These are phyloP conservation scores for Ochetophila trinervis DNA, from an alignment of 306 rosid genomes.

Conservation along the genomic window DNA sequence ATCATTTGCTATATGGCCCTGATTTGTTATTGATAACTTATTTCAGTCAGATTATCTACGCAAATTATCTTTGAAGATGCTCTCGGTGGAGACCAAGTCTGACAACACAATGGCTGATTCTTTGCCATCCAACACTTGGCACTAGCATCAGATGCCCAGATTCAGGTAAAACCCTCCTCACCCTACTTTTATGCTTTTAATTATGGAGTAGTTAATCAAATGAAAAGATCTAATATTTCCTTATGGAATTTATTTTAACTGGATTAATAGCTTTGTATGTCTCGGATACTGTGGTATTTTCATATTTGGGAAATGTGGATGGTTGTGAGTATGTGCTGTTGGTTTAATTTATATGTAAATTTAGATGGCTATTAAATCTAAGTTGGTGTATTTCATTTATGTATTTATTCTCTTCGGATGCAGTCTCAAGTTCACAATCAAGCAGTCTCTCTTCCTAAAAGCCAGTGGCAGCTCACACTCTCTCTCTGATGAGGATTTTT, in stretches of 20 bases:
- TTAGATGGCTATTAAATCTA: constrained; percentile 6
- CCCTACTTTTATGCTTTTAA: constrained; percentile 1
- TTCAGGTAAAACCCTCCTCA: constrained; percentile 37
- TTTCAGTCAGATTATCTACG: constrained; percentile 24
- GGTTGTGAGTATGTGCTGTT: neutral
- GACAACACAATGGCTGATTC: constrained; percentile 35
- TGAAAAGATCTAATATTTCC: neutral
- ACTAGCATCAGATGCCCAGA: constrained; percentile 54
- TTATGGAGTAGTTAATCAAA: neutral
- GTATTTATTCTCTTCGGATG: constrained; percentile 34
- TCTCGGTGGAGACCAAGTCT: constrained; percentile 64
- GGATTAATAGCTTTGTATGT: neutral
- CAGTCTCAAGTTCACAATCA: constrained; percentile 56
- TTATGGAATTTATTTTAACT: neutral
- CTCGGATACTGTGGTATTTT: too few species aligned
- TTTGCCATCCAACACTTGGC: constrained; percentile 43
- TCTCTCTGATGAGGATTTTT: constrained; percentile 45
- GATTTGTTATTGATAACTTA: too few species aligned
- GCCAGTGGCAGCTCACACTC: constrained; percentile 46
- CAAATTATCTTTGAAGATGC: constrained; percentile 48
- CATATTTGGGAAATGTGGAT: too few species aligned
- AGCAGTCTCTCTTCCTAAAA: constrained; percentile 61
- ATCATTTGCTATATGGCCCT: neutral
- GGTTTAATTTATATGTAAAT: neutral
- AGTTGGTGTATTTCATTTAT: neutral